phyloP scores from a whole-genome alignment of 2,329 filamentous ascomycete genomes.

The Sporothrix phasma region DNA sequence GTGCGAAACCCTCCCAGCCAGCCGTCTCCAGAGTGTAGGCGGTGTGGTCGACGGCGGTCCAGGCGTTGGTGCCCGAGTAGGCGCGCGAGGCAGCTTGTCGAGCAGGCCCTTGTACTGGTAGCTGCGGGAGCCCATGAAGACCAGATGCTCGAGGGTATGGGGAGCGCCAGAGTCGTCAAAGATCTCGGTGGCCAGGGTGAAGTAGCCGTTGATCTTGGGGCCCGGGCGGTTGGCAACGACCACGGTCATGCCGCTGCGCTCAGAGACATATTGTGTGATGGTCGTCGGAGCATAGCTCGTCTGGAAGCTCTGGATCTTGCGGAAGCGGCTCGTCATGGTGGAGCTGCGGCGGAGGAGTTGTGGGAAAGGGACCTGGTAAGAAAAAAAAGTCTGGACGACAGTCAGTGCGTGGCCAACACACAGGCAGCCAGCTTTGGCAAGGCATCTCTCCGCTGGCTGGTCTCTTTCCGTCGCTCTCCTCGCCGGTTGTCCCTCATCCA shows the following conservation, averaged over 20 bases:
- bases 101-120: constrained; percentile 93
- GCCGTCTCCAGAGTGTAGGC: constrained; percentile 92
- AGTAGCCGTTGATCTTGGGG: constrained; percentile 92
- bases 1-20: constrained; percentile 92
- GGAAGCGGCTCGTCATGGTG: constrained; percentile 59
- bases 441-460: not conserved
- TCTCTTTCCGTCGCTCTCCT: not conserved
- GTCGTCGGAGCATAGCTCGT: constrained; percentile 81
- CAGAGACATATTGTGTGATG: constrained; percentile 93
- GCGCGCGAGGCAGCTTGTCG: constrained; percentile 85
- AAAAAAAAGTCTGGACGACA: constrained; percentile 10
- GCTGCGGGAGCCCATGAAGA: constrained; percentile 85
- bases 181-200: constrained; percentile 92
- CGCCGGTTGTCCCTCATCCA: not conserved
- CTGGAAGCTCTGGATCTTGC: constrained; percentile 73
- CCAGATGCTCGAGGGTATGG: constrained; percentile 71
- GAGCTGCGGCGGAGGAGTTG: constrained; percentile 16
- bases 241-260: constrained; percentile 87
- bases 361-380: not conserved
- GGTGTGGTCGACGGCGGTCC: constrained; percentile 93
- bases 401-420: not conserved
- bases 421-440: not conserved
- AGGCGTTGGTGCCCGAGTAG: constrained; percentile 91
- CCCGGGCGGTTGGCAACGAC: constrained; percentile 86
- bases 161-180: constrained; percentile 93